Evolutionary conservation across 441 rosid species (phyloP).

Genomic region (Hura crepitans): DNA sequence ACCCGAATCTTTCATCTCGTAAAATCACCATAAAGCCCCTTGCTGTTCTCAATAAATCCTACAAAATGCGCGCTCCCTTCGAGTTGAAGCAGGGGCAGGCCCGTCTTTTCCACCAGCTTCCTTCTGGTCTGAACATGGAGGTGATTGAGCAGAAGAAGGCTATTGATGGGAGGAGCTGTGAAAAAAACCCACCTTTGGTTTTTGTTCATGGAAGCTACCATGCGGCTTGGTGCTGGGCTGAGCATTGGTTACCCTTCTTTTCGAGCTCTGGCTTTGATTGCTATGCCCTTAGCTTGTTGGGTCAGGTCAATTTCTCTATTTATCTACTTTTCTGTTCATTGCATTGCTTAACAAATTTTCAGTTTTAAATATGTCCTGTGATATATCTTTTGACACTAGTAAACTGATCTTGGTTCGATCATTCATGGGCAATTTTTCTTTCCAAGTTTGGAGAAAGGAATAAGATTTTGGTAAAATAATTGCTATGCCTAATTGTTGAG

Average conservation of each 20-base stretch:
- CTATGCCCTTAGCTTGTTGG: constrained; percentile 78
- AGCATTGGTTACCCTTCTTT: constrained; percentile 81
- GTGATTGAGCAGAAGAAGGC: constrained; percentile 58
- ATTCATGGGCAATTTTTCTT: not conserved
- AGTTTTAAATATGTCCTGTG: not conserved
- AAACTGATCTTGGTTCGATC: not conserved
- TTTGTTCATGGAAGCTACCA: constrained; percentile 89
- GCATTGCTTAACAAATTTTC: not conserved
- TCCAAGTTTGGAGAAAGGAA: not conserved
- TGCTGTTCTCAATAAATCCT: constrained; percentile 30
- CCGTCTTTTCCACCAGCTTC: constrained; percentile 67
- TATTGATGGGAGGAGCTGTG: constrained; percentile 6
- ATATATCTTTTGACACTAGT: not conserved
- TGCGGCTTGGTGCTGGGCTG: constrained; percentile 99
- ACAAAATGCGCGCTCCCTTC: constrained; percentile 39
- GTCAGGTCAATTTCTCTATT: constrained; percentile 38
- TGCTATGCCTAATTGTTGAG: not conserved
- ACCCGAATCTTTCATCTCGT: constrained; percentile 21
- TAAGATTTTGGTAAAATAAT: not conserved
- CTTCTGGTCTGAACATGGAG: constrained; percentile 78
- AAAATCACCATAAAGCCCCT: constrained; percentile 32
- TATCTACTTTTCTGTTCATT: not conserved
- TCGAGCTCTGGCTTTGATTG: constrained; percentile 70
- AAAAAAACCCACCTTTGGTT: constrained; percentile 52
- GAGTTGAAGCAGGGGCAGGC: constrained; percentile 62